These are phyloP conservation scores for Kregervanrija delftensis DNA, from an alignment of 805 yeast genomes.

Conservation along the genomic window DNA sequence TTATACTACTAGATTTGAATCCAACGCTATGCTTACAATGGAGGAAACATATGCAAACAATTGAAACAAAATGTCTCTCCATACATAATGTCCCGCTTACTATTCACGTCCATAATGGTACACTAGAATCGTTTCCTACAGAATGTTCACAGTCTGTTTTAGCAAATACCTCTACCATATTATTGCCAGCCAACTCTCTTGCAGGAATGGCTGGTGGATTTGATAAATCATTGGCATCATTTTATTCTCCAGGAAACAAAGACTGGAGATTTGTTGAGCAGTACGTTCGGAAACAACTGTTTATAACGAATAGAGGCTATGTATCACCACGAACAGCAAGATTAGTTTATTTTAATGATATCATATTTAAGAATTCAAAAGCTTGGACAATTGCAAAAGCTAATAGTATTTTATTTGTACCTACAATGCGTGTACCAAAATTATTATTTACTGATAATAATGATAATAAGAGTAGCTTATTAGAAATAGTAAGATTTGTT, in stretches of 20 bases:
- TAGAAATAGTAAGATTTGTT: conserved; percentile 16
- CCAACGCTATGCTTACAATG: too few relatives aligned
- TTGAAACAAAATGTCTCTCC: too few relatives aligned
- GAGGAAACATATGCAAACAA: too few relatives aligned
- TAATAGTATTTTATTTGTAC: conserved; percentile 29
- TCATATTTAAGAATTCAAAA: conserved; percentile 13
- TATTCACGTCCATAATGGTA: too few relatives aligned
- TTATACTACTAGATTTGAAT: too few relatives aligned
- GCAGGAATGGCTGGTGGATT: conserved; percentile 49
- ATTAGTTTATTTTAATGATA: conserved; percentile 23
- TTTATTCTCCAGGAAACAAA: conserved; percentile 13
- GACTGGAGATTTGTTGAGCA: conserved; percentile 19
- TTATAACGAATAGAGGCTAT: conserved; percentile 24
- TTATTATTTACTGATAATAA: conserved; percentile 7
- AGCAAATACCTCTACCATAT: conserved; percentile 23
- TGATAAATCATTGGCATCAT: conserved; percentile 31
- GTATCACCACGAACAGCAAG: conserved; percentile 25
- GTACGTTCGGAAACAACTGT: conserved; percentile 12
- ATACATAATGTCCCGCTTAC: too few relatives aligned
- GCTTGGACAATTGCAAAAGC: conserved; percentile 27
- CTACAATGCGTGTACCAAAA: conserved; percentile 35
- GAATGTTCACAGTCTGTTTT: too few relatives aligned
- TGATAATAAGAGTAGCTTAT: neutral
- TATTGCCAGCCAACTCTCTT: conserved; percentile 47
- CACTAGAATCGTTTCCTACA: too few relatives aligned